Evolutionary conservation across 169 alveolate species (phyloP).

Genomic region (Cryptosporidium muris): DNA sequence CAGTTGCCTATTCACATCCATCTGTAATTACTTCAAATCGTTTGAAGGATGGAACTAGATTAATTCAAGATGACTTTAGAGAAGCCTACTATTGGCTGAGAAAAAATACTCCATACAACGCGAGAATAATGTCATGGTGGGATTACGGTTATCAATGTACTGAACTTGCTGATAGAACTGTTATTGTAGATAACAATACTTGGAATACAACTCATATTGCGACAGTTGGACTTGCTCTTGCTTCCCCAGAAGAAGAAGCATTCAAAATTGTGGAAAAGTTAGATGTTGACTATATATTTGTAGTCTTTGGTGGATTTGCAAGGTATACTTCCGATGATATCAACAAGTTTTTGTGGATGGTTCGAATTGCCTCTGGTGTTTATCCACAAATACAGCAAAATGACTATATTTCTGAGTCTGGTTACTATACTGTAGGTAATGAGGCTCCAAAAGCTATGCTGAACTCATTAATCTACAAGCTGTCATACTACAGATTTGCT

Average conservation of each 20-base stretch:
- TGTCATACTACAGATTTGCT: slow-evolving; percentile 91
- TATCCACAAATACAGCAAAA: slow-evolving; percentile 90
- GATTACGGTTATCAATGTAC: slow-evolving; percentile 98
- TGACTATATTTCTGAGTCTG: slow-evolving; percentile 76
- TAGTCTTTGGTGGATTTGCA: slow-evolving; percentile 95
- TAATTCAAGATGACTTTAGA: slow-evolving; percentile 95
- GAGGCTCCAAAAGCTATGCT: slow-evolving; percentile 90
- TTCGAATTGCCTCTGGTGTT: slow-evolving; percentile 95
- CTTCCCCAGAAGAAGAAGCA: slow-evolving; percentile 94
- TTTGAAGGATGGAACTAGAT: slow-evolving; percentile 85
- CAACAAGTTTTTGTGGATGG: slow-evolving; percentile 97
- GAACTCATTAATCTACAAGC: slow-evolving; percentile 91
- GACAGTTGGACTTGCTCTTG: slow-evolving; percentile 93
- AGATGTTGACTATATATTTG: slow-evolving; percentile 94
- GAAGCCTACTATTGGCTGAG: slow-evolving; percentile 98
- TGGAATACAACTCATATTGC: slow-evolving; percentile 98
- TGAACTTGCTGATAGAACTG: slow-evolving; percentile 95
- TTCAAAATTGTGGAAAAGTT: slow-evolving; percentile 87
- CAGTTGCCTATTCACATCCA: slow-evolving; percentile 92
- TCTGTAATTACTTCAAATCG: slow-evolving; percentile 88
- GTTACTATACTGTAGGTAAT: slow-evolving; percentile 88
- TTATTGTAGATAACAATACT: slow-evolving; percentile 97
- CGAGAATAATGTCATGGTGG: slow-evolving; percentile 98
- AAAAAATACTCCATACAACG: slow-evolving; percentile 91
- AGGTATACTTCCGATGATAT: slow-evolving; percentile 96